Conservation (phyloP, 345 rosid species). For the Garcia nutans region DNA sequence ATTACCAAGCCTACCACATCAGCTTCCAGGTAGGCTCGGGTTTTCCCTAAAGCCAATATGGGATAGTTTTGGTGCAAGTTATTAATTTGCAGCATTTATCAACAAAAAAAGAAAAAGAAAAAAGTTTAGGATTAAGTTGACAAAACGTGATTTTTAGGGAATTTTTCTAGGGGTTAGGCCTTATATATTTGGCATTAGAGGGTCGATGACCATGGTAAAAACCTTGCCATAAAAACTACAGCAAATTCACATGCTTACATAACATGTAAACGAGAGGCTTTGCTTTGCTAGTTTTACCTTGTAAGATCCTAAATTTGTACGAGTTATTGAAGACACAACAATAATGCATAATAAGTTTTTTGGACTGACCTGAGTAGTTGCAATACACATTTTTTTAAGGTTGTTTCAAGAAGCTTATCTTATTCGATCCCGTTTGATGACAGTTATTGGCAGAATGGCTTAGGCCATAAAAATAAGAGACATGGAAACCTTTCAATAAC, state of each 20-base stretch:
- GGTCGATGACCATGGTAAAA: not conserved
- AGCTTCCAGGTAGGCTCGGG: not conserved
- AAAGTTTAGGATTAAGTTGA: too few species aligned
- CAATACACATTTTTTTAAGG: not conserved
- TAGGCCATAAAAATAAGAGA: slow-evolving; percentile 8
- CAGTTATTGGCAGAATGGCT: not conserved
- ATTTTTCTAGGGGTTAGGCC: too few species aligned
- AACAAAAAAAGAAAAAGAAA: too few species aligned
- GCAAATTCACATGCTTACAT: not conserved
- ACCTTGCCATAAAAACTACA: not conserved
- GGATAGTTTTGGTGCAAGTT: too few species aligned
- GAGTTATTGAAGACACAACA: not conserved
- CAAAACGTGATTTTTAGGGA: too few species aligned
- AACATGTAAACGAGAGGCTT: not conserved
- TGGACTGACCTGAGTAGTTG: slow-evolving; percentile 16
- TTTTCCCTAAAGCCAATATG: too few species aligned
- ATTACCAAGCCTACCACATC: too few species aligned
- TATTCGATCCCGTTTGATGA: not conserved
- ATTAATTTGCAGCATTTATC: too few species aligned
- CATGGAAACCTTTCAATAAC: not conserved
- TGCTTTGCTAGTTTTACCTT: not conserved
- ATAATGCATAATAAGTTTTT: not conserved
- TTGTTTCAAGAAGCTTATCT: not conserved
- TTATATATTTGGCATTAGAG: not conserved
- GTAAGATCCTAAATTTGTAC: not conserved